These are phyloP conservation scores for Trichoderma asperellum DNA, from an alignment of 2,329 filamentous ascomycete species.

Conservation along the genomic window DNA sequence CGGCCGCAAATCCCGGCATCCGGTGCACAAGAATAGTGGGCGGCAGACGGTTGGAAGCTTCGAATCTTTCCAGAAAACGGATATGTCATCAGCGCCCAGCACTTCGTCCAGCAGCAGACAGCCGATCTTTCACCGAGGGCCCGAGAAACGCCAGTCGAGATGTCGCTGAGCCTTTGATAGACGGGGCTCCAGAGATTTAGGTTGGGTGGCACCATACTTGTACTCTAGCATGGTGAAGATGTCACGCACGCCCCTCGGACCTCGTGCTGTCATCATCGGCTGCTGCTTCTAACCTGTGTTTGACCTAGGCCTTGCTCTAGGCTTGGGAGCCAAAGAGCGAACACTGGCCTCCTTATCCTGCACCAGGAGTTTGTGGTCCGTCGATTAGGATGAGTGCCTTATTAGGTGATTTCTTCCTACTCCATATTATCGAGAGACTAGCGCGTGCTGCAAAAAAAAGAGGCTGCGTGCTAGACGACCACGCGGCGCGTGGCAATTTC, in stretches of 20 bases:
- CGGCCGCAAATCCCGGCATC: conserved; percentile 21
- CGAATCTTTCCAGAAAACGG: conserved; percentile 9
- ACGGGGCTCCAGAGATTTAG: conserved; percentile 15
- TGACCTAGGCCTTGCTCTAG: neutral
- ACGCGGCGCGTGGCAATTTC: conserved; percentile 19
- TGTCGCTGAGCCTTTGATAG: neutral
- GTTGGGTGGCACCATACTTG: conserved; percentile 12
- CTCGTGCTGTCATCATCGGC: neutral
- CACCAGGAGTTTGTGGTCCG: neutral
- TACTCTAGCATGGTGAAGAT: conserved; percentile 6
- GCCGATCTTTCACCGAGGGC: conserved; percentile 17
- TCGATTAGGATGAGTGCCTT: neutral
- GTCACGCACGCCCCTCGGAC: conserved; percentile 3
- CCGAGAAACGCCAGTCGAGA: neutral
- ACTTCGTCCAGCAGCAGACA: neutral
- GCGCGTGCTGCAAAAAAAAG: conserved; percentile 1
- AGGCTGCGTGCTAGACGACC: conserved; percentile 17
- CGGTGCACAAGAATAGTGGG: conserved; percentile 2
- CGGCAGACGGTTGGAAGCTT: conserved; percentile 8
- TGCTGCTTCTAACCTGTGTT: neutral
- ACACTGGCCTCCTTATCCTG: neutral
- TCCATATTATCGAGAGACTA: neutral
- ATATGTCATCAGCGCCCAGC: conserved; percentile 9
- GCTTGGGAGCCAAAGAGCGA: neutral
- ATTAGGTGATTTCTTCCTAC: neutral